Percentiles rank a stretch among this genome's conserved stretches.
Evolutionary conservation across 352 stramenopile genomes (phyloP).

Genomic region (Phytophthora litchii): DNA sequence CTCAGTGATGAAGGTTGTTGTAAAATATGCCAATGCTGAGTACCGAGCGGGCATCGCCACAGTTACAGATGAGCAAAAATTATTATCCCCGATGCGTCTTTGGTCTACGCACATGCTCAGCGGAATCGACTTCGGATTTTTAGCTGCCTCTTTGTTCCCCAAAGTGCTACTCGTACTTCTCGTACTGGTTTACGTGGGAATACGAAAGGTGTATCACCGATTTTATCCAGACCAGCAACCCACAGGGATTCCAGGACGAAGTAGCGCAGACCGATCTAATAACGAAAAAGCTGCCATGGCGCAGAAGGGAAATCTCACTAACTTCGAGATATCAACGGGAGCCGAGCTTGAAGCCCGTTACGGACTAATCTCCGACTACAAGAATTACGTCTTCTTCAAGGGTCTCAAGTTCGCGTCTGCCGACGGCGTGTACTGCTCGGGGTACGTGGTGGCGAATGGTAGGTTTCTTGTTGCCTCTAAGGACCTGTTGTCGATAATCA

Average conservation of each 20-base stretch:
- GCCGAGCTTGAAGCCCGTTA: slow-evolving; percentile 32
- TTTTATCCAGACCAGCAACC: slow-evolving; percentile 19
- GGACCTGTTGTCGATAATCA: slow-evolving; percentile 40
- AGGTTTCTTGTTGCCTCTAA: slow-evolving; percentile 42
- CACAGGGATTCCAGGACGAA: slow-evolving; percentile 9
- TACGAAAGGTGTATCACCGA: slow-evolving; percentile 26
- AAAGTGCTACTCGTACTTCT: slow-evolving; percentile 22
- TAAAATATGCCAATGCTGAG: slow-evolving; percentile 12
- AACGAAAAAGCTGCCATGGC: slow-evolving; percentile 28
- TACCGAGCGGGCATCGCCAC: slow-evolving; percentile 27
- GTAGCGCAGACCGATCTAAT: slow-evolving; percentile 14
- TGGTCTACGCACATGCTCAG: slow-evolving; percentile 33
- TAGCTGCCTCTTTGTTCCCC: slow-evolving; percentile 16
- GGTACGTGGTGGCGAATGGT: slow-evolving; percentile 45
- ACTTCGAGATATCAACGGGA: slow-evolving; percentile 36
- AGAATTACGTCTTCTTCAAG: slow-evolving; percentile 44
- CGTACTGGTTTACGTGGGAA: slow-evolving; percentile 18
- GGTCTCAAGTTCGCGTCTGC: slow-evolving; percentile 44
- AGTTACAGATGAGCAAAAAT: slow-evolving; percentile 19
- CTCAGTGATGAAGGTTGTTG: slow-evolving; percentile 2
- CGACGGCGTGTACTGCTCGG: slow-evolving; percentile 46
- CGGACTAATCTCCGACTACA: slow-evolving; percentile 38
- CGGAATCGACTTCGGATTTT: slow-evolving; percentile 26
- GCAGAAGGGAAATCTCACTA: slow-evolving; percentile 33
- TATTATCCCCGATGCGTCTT: slow-evolving; percentile 21